phyloP scores from a whole-genome alignment of 352 stramenopile species.

The Globisporangium solare region DNA sequence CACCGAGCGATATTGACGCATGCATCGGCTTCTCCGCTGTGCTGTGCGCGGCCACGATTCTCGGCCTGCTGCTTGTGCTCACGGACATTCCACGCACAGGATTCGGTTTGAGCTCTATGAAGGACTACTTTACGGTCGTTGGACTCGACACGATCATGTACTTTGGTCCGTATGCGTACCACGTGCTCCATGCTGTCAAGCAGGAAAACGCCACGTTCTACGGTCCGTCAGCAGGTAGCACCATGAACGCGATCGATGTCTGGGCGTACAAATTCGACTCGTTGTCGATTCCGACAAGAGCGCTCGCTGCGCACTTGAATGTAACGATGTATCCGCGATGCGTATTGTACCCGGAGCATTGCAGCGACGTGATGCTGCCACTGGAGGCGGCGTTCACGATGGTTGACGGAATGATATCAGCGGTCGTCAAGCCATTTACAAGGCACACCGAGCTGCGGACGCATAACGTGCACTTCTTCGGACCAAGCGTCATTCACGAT shows the following conservation, averaged over 20 bases:
- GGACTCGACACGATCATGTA: slow-evolving; percentile 26
- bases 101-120: slow-evolving; percentile 23
- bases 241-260: slow-evolving; percentile 9
- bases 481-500: slow-evolving; percentile 1
- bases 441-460: slow-evolving; percentile 19
- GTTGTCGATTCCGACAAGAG: slow-evolving; percentile 17
- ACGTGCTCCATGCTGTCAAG: slow-evolving; percentile 24
- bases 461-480: slow-evolving; percentile 23
- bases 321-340: slow-evolving; percentile 9
- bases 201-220: slow-evolving; percentile 2
- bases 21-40: slow-evolving; percentile 22
- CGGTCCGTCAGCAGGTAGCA: slow-evolving; percentile 3
- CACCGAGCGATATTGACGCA: slow-evolving; percentile 19
- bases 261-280: slow-evolving; percentile 42
- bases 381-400: slow-evolving; percentile 25
- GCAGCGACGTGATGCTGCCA: slow-evolving; percentile 9
- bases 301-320: slow-evolving; percentile 12
- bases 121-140: slow-evolving; percentile 16
- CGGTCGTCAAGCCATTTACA: slow-evolving; percentile 6
- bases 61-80: slow-evolving; percentile 32
- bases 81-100: slow-evolving; percentile 56
- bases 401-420: slow-evolving; percentile 25
- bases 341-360: slow-evolving; percentile 7
- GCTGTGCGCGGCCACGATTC: slow-evolving; percentile 24
- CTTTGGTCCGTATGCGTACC: slow-evolving; percentile 47